A percentile compares a stretch with the other conserved stretches of the same genome.
phyloP scores from a whole-genome alignment of 306 rosid species.

The Cicer yamashitae region DNA sequence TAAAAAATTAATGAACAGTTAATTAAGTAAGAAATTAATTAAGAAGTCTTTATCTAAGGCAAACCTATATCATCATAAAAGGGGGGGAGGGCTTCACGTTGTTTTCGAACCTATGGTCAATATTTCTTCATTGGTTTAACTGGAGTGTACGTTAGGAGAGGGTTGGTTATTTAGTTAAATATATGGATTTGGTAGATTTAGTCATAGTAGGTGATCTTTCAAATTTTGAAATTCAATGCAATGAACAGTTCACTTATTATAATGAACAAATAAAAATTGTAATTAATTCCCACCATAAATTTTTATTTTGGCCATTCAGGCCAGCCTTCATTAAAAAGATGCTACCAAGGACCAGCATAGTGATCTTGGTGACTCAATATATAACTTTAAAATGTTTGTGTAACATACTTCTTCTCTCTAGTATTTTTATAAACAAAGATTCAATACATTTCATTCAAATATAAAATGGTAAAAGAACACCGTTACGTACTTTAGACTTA shows the following conservation, averaged over 20 bases:
- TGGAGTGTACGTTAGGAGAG: not conserved
- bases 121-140: not conserved
- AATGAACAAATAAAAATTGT: no score
- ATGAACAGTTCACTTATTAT: not conserved
- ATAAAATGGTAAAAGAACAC: no score
- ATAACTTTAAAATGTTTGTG: no score
- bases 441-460: no score
- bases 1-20: not conserved
- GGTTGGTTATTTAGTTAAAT: not conserved
- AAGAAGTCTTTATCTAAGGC: not conserved
- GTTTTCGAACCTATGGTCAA: not conserved
- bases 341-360: no score
- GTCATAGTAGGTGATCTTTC: slow-evolving; percentile 24
- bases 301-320: not conserved
- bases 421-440: no score
- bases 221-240: slow-evolving; percentile 25
- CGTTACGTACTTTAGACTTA: no score
- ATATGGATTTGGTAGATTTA: not conserved
- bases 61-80: not conserved
- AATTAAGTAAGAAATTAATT: not conserved
- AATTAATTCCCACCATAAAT: not conserved
- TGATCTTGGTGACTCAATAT: no score
- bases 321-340: not conserved
- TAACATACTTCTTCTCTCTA: no score
- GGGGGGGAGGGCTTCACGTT: slow-evolving; percentile 5